phyloP scores from a whole-genome alignment of 139 green algal genomes.

The Nannochloris sp. region DNA sequence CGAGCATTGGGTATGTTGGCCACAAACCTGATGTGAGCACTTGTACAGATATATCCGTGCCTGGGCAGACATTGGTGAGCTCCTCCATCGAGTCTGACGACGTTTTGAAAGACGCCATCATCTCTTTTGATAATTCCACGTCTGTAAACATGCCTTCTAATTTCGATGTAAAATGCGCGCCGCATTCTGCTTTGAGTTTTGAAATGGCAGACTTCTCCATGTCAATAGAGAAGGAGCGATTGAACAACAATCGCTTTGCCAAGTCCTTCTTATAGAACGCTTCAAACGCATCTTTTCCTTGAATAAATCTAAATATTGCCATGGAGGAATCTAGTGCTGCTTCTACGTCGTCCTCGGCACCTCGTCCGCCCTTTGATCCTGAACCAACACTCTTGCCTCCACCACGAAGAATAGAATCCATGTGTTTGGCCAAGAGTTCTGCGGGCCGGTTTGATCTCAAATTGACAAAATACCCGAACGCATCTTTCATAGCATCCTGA shows the following conservation, averaged over 20 bases:
- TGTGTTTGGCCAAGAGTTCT: constrained; percentile 94
- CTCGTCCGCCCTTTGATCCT: constrained; percentile 4
- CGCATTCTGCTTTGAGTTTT: constrained; percentile 96
- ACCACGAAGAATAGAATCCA: constrained; percentile 78
- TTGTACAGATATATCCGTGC: constrained; percentile 75
- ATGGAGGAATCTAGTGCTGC: constrained; percentile 74
- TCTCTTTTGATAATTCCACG: constrained; percentile 66
- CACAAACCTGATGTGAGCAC: constrained; percentile 94
- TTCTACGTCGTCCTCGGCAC: constrained; percentile 81
- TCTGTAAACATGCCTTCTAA: constrained; percentile 98
- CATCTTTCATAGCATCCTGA: constrained; percentile 69
- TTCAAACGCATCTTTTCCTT: constrained; percentile 99
- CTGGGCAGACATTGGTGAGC: constrained; percentile 25
- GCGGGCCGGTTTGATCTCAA: constrained; percentile 69
- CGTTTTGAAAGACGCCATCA: constrained; percentile 59
- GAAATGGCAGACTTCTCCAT: constrained; percentile 90
- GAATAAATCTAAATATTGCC: constrained; percentile 84
- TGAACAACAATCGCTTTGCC: constrained; percentile 90
- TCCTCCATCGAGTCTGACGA: constrained; percentile 5
- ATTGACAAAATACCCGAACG: constrained; percentile 93
- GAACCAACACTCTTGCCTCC: constrained; percentile 40
- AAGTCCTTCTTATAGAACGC: constrained; percentile 99
- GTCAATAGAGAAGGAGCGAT: constrained; percentile 71
- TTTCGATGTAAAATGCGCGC: constrained; percentile 93
- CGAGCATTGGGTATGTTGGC: constrained; percentile 79